Percentiles rank a stretch among this genome's conserved stretches.
These are phyloP conservation scores for Alnus glutinosa DNA, from an alignment of 306 rosid species.

Conservation along the genomic window DNA sequence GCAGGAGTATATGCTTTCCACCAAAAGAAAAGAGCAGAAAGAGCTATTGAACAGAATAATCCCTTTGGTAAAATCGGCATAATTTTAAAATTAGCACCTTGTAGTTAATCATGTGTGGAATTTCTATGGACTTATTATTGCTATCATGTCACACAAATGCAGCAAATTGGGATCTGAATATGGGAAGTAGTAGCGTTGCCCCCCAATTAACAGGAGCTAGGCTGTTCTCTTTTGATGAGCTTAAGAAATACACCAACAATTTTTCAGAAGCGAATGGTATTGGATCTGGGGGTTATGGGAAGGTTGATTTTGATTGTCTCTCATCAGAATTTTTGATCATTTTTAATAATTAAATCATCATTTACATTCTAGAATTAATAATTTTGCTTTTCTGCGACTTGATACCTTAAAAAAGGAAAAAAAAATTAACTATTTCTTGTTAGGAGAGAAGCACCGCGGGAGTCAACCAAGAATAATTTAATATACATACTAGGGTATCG, in stretches of 20 bases:
- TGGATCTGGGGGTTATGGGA: conserved; percentile 75
- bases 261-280: conserved; percentile 34
- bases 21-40: conserved; percentile 48
- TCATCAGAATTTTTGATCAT: conserved; percentile 8
- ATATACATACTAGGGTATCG: too few relatives aligned
- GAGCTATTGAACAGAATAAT: conserved; percentile 37
- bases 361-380: not conserved
- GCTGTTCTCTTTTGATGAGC: conserved; percentile 66
- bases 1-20: conserved; percentile 47
- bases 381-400: not conserved
- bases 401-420: not conserved
- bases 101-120: not conserved
- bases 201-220: conserved; percentile 56
- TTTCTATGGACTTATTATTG: not conserved
- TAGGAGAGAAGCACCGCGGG: too few relatives aligned
- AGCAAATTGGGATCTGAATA: conserved; percentile 45
- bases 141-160: conserved; percentile 30
- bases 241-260: conserved; percentile 50
- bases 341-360: not conserved
- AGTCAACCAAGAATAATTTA: too few relatives aligned
- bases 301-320: conserved; percentile 39
- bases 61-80: conserved; percentile 37
- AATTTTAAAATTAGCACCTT: not conserved
- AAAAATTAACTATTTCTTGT: too few relatives aligned
- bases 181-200: conserved; percentile 34